Evolutionary conservation across 345 rosid genomes (phyloP).

Genomic region (Populus simonii): DNA sequence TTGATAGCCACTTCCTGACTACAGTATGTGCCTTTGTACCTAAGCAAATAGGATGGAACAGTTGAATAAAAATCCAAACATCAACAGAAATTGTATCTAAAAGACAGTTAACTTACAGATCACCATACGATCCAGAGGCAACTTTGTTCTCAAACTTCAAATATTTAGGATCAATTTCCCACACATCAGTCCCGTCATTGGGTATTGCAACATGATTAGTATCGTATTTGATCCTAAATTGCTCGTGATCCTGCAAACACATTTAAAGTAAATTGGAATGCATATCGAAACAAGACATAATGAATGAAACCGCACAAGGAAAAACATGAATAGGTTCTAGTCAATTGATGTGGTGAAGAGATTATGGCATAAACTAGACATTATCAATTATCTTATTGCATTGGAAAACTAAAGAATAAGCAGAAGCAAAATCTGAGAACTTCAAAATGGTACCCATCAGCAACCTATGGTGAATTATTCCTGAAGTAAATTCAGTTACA

Average conservation of each 20-base stretch:
- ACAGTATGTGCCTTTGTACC: constrained; percentile 90
- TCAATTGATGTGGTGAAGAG: not conserved
- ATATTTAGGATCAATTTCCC: constrained; percentile 81
- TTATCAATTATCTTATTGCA: not conserved
- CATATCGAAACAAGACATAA: not conserved
- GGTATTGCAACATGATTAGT: constrained; percentile 73
- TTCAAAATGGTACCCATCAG: not conserved
- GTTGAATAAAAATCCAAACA: constrained; percentile 6
- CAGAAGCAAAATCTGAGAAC: not conserved
- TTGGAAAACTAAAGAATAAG: not conserved
- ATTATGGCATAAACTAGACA: not conserved
- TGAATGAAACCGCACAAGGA: not conserved
- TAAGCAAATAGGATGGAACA: constrained; percentile 22
- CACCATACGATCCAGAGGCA: constrained; percentile 97
- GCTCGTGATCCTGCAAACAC: constrained; percentile 39
- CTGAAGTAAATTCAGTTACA: not conserved
- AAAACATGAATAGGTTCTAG: not conserved
- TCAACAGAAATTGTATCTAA: constrained; percentile 7
- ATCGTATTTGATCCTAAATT: constrained; percentile 28
- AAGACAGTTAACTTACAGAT: constrained; percentile 63
- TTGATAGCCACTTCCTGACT: constrained; percentile 98
- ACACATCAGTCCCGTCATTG: constrained; percentile 86
- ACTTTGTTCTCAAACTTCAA: constrained; percentile 74
- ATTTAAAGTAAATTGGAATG: constrained; percentile 5
- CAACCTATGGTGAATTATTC: not conserved